These are phyloP conservation scores for Picochlorum costavermella DNA, from an alignment of 139 green algal genomes.

Conservation along the genomic window DNA sequence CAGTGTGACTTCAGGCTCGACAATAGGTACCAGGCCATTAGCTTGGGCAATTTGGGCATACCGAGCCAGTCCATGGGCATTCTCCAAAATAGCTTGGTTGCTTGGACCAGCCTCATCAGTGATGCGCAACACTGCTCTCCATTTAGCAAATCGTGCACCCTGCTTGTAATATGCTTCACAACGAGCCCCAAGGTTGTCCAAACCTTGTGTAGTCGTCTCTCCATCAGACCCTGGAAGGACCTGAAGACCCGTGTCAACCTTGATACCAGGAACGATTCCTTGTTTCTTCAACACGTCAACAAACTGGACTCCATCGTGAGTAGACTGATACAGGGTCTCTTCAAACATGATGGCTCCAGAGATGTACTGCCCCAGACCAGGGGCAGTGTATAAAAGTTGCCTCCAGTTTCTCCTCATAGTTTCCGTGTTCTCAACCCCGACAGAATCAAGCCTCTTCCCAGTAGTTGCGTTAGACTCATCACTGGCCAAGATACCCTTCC, in stretches of 20 bases:
- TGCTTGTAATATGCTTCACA: slow-evolving; percentile 69
- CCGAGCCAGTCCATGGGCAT: slow-evolving; percentile 81
- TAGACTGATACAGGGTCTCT: slow-evolving; percentile 78
- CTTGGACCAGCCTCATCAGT: slow-evolving; percentile 45
- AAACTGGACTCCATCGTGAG: slow-evolving; percentile 49
- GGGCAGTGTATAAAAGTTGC: slow-evolving; percentile 52
- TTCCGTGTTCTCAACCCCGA: slow-evolving; percentile 82
- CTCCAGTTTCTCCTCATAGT: slow-evolving; percentile 69
- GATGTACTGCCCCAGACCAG: slow-evolving; percentile 88
- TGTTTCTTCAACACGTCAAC: slow-evolving; percentile 50
- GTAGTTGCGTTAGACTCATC: slow-evolving; percentile 85
- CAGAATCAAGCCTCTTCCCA: slow-evolving; percentile 68
- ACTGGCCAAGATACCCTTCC: slow-evolving; percentile 45
- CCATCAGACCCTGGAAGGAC: slow-evolving; percentile 37
- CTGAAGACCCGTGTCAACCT: slow-evolving; percentile 74
- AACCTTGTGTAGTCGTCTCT: slow-evolving; percentile 49
- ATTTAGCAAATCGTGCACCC: slow-evolving; percentile 84
- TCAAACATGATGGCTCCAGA: slow-evolving; percentile 93
- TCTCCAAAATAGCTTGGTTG: slow-evolving; percentile 73
- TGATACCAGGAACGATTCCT: slow-evolving; percentile 79
- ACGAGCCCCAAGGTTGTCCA: slow-evolving; percentile 66
- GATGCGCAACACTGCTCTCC: slow-evolving; percentile 79
- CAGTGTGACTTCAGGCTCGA: slow-evolving; percentile 85
- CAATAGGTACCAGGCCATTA: slow-evolving; percentile 82
- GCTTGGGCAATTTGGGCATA: slow-evolving; percentile 82